These are phyloP conservation scores for Populus tremula DNA, from an alignment of 345 rosid genomes.

Conservation along the genomic window DNA sequence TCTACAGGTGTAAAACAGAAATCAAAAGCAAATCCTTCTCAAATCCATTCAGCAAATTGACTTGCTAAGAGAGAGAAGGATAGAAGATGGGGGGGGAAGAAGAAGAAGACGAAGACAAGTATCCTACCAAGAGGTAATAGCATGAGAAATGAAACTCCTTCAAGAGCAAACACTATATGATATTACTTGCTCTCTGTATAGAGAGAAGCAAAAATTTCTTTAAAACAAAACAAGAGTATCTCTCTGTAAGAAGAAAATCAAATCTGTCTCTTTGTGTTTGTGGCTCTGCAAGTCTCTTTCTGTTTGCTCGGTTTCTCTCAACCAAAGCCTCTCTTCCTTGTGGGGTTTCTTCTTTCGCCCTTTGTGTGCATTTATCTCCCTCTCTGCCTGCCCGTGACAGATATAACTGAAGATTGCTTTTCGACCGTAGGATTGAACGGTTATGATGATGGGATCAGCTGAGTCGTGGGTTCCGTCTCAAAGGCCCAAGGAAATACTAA, in stretches of 20 bases:
- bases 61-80: neutral
- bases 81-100: neutral
- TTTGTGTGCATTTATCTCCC: constrained; percentile 1
- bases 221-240: neutral
- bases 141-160: constrained; percentile 14
- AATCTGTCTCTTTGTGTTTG: neutral
- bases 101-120: constrained; percentile 2
- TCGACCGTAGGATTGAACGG: constrained; percentile 7
- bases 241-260: neutral
- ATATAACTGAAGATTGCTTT: constrained; percentile 7
- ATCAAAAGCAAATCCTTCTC: neutral
- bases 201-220: neutral
- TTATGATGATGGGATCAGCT: neutral
- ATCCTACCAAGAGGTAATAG: constrained; percentile 14
- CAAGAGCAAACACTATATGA: neutral
- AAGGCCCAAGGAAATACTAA: neutral
- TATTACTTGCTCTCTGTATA: neutral
- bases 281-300: neutral
- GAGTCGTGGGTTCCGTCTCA: neutral
- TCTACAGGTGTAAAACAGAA: neutral
- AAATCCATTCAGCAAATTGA: neutral
- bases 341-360: neutral
- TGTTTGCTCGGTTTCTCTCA: neutral
- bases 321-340: neutral
- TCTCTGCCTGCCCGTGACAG: neutral